These are phyloP conservation scores for Tranzscheliella williamsii DNA, from an alignment of 1,284 basidiomycete genomes.

Conservation along the genomic window DNA sequence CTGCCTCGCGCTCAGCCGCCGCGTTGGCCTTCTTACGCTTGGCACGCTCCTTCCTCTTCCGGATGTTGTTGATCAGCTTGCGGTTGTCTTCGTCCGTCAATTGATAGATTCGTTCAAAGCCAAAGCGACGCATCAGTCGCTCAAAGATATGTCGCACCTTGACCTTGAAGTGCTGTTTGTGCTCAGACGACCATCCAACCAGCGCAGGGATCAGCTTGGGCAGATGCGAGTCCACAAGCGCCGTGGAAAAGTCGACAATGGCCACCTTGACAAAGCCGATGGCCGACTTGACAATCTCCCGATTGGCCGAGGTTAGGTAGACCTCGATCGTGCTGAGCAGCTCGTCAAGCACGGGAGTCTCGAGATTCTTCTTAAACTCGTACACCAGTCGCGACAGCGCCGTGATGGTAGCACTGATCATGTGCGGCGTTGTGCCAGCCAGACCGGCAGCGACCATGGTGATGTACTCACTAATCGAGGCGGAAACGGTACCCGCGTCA, in stretches of 20 bases:
- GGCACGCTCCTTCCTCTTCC: constrained; percentile 86
- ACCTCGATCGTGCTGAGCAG: constrained; percentile 84
- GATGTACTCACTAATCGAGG: constrained; percentile 87
- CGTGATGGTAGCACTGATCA: constrained; percentile 96
- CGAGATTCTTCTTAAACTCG: constrained; percentile 81
- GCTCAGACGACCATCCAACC: constrained; percentile 89
- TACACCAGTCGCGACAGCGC: constrained; percentile 90
- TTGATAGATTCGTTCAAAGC: constrained; percentile 75
- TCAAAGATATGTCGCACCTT: constrained; percentile 97
- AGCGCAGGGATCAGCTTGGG: constrained; percentile 79
- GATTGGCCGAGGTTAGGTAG: constrained; percentile 87
- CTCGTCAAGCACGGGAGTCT: constrained; percentile 77
- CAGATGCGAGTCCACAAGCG: constrained; percentile 76
- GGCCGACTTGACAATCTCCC: constrained; percentile 95
- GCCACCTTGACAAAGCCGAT: constrained; percentile 94
- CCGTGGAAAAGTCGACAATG: constrained; percentile 77
- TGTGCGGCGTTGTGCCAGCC: constrained; percentile 90
- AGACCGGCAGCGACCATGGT: constrained; percentile 96
- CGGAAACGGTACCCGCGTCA: constrained; percentile 66
- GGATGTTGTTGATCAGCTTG: constrained; percentile 83
- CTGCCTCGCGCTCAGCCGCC: constrained; percentile 65
- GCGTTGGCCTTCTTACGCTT: constrained; percentile 65
- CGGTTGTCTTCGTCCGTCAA: constrained; percentile 71
- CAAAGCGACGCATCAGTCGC: constrained; percentile 87
- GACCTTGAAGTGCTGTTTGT: constrained; percentile 97